Base-by-base conservation (phyloP, 2,329 filamentous ascomycete species). In the Didymella lethalis region DNA sequence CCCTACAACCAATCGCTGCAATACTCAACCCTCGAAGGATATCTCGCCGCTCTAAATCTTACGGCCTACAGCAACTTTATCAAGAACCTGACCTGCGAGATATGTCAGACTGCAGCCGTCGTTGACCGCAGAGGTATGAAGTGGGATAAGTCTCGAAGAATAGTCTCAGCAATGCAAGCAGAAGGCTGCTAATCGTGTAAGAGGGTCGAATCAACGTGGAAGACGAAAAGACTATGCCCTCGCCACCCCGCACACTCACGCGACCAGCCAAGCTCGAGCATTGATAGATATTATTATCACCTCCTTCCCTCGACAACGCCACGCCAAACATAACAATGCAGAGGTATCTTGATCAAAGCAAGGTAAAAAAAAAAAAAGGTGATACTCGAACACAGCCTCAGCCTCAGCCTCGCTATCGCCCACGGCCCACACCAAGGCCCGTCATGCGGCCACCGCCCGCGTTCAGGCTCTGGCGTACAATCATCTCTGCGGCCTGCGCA, bases 401-500 rank as follows among this genome's bases (percentile, higher is more conserved):
- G 20, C 41, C 20, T 23, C 43, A 48, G 20, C 41, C 16, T 23
- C 26, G 41, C 46, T 54, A 55, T 38, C 57, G 52, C 12, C 57
- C 57, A 7, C 57, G 51, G 20, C 43, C 57, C 57, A 48, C 48
- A 29, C 57, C 67, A 7, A 67, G 63, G 8, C 82, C 80, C 25
- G 80, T 79, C 83, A 85, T 85, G 51, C 83, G 77, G 34, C 82
- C 82, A 26, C 72, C 81, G 36, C 84, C 84, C 29, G 85, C 82
- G 74, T 87, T 85, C 57, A 97, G 85, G 79, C 94, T 98, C 80
- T 97, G 93, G 75, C 90, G 88, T 53, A 99, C 94, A 78, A 99
- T 99, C 78, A 93, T 87, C 71, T 96, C 93, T 4, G 95, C 95
- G 0, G 94, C 94, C 18, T 93, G 92, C 6, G 92, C 89, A 1